Evolutionary conservation across 805 yeast genomes (phyloP), one percentile per base, ranked within the genome.

Genomic region (Kazachstania psychrophila): DNA sequence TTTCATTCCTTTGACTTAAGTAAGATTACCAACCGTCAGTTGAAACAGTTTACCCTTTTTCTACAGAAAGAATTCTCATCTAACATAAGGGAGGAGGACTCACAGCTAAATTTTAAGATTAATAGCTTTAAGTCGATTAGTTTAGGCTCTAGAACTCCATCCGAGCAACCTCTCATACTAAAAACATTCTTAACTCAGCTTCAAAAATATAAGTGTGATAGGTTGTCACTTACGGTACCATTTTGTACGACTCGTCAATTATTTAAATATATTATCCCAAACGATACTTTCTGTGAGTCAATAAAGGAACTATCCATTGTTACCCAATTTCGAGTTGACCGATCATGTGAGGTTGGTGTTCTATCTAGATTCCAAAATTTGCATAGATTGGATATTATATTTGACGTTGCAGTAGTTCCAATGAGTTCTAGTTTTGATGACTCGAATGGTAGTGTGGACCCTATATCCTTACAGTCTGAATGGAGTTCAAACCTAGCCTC

Each of bases 101-200:
- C 10, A 20, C 18, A 20, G 13, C 5, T 17, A 6, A 32, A 20
- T 10, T 12, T 22, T 7, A 18, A 23, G 6, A 20, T 6, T n/a
- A 34, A 31, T 13, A 26, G 26, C 2, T 16, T 52, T 3, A 39
- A 45, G 7, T 28, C 40, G 1, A 20, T 55, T 14, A 38, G 39
- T 24, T 43, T 47, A 18, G 49, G 57, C 2, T 41, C 51, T n/a
- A 46, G 41, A 20, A 23, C 39, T 3, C 30, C 51, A 6, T 39
- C 51, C 1, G 59, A 50, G n/a, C 61, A 58, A 23, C 24, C 34
- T 1, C 52, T 43, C 30, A 37, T 49, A 7, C 17, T 46, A 6
- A 37, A 44, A 20, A 14, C 33, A 3, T 36, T 56, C 3, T 38
- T 47, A 5, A 29, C 39, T 6, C 34, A 32, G 9, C 19, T 48